Base-by-base conservation (phyloP, 768 basidiomycete species). In the Dictyophora rubrovolvata region DNA sequence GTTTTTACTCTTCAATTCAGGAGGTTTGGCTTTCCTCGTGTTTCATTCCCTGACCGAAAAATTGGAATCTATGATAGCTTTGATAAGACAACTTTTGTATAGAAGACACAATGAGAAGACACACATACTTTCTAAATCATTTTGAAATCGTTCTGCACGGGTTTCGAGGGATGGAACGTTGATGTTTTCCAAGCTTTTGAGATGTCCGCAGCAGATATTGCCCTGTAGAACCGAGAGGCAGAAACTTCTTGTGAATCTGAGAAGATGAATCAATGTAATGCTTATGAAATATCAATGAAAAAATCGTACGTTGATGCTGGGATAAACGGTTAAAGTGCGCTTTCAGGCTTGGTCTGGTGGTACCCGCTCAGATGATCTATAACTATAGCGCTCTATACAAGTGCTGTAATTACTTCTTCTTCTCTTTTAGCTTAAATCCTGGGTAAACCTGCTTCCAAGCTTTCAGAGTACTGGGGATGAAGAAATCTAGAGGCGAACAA, bases 301-400 rank as follows among this genome's bases (percentile, higher is more conserved):
- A 48, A 20, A 50, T 20, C 76, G 67, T 62, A 79, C 79, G 73
- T 76, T 35, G 78, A 74, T 62, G 76, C 79, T 81, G 60, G 59
- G 53, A 51, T 23, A 56, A 52, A 56, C 62, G 64, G 28, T 35
- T 53, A 4, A 23, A 28, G 62, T 42, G 42, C 4, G 4, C 11
- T 12, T 12, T n/a, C 22, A 18, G 34, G 42, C 54, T 36, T 36
- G 42, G 53, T 50, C 28, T 18, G 48, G 16, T 62, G n/a, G 9
- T 62, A 73, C 85, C 64, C 69, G 87, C 94, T 86, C 8, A 98
- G 75, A 65, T 93, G 95, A 69, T 89, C 93, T 64, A 99, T 93
- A 70, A 97, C 87, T 0, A 93, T 94, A 3, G 93, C 91, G 33
- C 87, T 86, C 68, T 93, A 93, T 12, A 88, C 78, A 11, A 96